These are phyloP conservation scores for Tephrocybe sp. DNA, from an alignment of 768 basidiomycete genomes.

Conservation along the genomic window DNA sequence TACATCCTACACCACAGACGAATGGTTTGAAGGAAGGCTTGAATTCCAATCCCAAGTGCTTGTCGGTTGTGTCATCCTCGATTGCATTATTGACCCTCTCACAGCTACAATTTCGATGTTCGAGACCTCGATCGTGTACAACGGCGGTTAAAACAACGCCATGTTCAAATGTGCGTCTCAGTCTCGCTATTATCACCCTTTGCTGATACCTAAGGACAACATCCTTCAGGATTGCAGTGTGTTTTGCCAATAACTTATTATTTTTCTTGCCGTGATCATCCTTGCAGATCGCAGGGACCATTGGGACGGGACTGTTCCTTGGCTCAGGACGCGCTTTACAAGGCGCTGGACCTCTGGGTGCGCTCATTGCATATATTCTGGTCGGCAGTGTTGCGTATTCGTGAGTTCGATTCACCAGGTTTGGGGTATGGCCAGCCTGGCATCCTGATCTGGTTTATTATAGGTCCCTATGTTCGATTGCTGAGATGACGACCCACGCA, in stretches of 20 bases:
- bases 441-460: neutral
- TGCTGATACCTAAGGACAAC: too few relatives aligned
- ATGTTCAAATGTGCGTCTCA: conserved; percentile 79
- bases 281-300: conserved; percentile 64
- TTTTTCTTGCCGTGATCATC: neutral
- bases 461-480: conserved; percentile 62
- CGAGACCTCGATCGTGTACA: conserved; percentile 70
- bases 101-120: conserved; percentile 49
- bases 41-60: conserved; percentile 3
- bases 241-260: conserved; percentile 15
- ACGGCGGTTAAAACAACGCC: conserved; percentile 69
- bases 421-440: neutral
- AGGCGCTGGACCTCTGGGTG: conserved; percentile 64
- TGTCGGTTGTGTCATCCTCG: neutral
- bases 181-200: too few relatives aligned
- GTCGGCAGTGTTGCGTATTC: conserved; percentile 68
- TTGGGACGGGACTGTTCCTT: conserved; percentile 73
- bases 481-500: conserved; percentile 79
- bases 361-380: conserved; percentile 59
- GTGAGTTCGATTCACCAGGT: conserved; percentile 31
- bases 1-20: neutral
- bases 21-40: neutral
- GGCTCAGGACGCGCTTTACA: conserved; percentile 63
- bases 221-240: conserved; percentile 70
- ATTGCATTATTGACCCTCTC: neutral